Conservation (phyloP, 306 rosid species). For the Quercus parvula region DNA sequence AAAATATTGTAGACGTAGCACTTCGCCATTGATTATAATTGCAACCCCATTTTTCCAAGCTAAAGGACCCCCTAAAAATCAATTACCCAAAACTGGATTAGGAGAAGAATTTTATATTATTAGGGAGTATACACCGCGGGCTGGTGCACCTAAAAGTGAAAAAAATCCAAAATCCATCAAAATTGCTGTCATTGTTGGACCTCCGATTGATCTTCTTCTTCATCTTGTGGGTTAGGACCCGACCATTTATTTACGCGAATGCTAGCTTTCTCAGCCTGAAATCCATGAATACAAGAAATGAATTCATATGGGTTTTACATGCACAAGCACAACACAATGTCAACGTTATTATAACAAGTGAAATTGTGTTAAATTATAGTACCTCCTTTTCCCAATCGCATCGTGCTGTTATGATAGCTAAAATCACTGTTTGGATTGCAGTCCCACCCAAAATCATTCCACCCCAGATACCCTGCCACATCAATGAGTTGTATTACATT, state of each 20-base stretch:
- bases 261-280: slow-evolving; percentile 48
- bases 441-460: slow-evolving; percentile 90
- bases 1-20: too few species aligned
- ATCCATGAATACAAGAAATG: neutral
- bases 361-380: neutral
- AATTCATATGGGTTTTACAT: neutral
- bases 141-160: too few species aligned
- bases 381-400: slow-evolving; percentile 73
- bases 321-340: neutral
- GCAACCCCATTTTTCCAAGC: neutral
- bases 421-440: slow-evolving; percentile 48
- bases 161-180: neutral
- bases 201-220: neutral
- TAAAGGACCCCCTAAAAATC: neutral
- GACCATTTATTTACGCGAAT: slow-evolving; percentile 43
- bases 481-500: neutral
- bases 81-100: neutral
- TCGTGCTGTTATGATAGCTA: slow-evolving; percentile 33
- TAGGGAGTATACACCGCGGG: neutral
- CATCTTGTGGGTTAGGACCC: slow-evolving; percentile 1
- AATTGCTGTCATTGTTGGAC: neutral
- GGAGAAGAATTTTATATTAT: neutral
- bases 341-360: neutral
- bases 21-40: neutral
- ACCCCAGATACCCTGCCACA: slow-evolving; percentile 67